phyloP scores from a whole-genome alignment of 371 early-diverging fungal genomes.

The Mortierella sp. region DNA sequence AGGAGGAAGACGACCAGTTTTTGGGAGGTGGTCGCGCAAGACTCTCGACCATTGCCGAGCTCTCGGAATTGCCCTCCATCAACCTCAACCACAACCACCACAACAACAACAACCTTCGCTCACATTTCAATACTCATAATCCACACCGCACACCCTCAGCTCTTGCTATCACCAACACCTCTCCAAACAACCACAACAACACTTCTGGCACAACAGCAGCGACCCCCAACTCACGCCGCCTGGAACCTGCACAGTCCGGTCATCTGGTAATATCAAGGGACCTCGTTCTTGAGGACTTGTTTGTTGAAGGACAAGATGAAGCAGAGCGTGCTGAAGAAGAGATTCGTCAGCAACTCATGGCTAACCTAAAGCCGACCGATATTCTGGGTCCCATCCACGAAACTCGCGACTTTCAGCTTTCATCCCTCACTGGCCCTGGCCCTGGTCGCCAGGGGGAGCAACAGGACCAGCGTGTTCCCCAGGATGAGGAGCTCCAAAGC shows the following conservation, averaged over 20 bases:
- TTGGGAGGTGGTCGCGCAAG: conserved; percentile 31
- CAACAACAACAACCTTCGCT: conserved; percentile 7
- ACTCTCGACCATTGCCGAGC: conserved; percentile 48
- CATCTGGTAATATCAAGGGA: conserved; percentile 34
- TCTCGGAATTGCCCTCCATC: conserved; percentile 51
- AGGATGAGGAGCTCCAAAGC: conserved; percentile 9
- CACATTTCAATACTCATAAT: not conserved
- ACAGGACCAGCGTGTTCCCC: conserved; percentile 11
- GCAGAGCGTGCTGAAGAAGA: conserved; percentile 25
- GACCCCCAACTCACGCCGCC: conserved; percentile 6
- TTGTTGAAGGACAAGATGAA: conserved; percentile 37
- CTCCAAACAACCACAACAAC: not conserved
- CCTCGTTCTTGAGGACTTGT: conserved; percentile 45
- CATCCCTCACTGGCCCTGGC: conserved; percentile 32
- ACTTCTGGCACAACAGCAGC: not conserved
- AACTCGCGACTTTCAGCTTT: conserved; percentile 44
- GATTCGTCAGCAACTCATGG: conserved; percentile 33
- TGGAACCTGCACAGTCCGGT: conserved; percentile 22
- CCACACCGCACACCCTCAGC: conserved; percentile 4
- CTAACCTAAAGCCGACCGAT: conserved; percentile 50
- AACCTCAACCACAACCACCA: conserved; percentile 25
- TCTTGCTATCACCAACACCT: not conserved
- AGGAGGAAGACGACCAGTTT: conserved; percentile 34
- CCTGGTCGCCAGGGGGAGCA: conserved; percentile 17
- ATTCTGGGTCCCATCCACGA: conserved; percentile 49